Conservation (phyloP, 1,139 yeast species). For the Pichia sp. region DNA sequence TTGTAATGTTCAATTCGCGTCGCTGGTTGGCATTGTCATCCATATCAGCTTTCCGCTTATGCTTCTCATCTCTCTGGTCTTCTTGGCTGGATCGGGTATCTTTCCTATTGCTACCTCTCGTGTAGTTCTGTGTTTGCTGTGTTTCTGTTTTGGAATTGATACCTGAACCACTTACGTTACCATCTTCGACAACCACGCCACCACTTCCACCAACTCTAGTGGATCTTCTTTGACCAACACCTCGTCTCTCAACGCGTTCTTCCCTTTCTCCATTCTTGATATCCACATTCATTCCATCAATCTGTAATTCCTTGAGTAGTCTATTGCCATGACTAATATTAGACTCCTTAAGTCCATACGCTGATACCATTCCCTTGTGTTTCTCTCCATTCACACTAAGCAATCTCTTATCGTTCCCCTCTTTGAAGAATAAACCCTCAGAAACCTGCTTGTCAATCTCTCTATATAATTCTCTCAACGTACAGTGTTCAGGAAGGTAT, state of each 20-base stretch:
- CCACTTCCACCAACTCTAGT: neutral
- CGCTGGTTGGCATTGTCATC: neutral
- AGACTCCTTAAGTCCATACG: constrained; percentile 8
- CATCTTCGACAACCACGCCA: neutral
- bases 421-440: constrained; percentile 3
- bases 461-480: constrained; percentile 8
- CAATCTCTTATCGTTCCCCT: neutral
- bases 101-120: too few relatives aligned
- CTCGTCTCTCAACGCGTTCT: constrained; percentile 6
- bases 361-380: constrained; percentile 7
- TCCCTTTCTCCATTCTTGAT: constrained; percentile 3
- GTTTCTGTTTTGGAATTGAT: too few relatives aligned
- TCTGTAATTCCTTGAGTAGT: constrained; percentile 10
- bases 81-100: too few relatives aligned
- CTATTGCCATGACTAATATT: constrained; percentile 6
- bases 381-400: constrained; percentile 8
- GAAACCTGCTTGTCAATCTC: constrained; percentile 1
- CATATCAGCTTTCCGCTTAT: too few relatives aligned
- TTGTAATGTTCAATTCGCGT: constrained; percentile 9
- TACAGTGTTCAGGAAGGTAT: constrained; percentile 12
- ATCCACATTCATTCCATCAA: constrained; percentile 13
- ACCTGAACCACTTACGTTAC: neutral
- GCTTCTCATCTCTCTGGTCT: too few relatives aligned
- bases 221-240: constrained; percentile 3
- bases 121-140: too few relatives aligned